Evolutionary conservation across 1,284 basidiomycete genomes (phyloP), one percentile per base, ranked within the genome.

Genomic region (Malassezia vespertilionis): DNA sequence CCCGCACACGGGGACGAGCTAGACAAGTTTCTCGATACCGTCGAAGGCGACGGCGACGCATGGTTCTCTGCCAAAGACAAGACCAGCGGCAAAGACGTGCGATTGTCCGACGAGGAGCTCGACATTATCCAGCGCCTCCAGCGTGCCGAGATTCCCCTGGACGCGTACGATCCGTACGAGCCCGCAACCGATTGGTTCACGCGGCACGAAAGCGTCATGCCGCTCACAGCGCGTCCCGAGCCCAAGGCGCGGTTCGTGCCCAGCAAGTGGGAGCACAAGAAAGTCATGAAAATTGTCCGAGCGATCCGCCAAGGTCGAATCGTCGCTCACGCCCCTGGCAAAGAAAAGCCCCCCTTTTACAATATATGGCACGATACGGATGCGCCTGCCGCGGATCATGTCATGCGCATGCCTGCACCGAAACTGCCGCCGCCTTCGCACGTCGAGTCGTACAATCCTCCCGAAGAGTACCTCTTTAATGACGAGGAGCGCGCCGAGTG

Each of bases 201-300:
- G 6, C 89, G 88, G 26, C 87, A 86, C 70, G 85, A 93, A 68
- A 85, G 90, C 74, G 74, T 83, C 33, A 95, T 88, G 83, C 91
- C 93, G 22, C 74, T 99, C 15, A 86, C 83, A 23, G 81, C 80
- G 31, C 84, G 85, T 14, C 87, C 90, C 1, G 90, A 97, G 72
- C 93, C 93, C 17, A 99, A 99, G 74, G 79, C 87, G 42, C 80
- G 93, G 44, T 99, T 91, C 80, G 80, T 96, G 5, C 87, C 91
- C 11, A 91, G 86, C 75, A 97, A 93, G 77, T 97, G 93, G 93
- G 93, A 97, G 75, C 95, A 96, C 75, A 83, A 95, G 78, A 97
- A 97, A 80, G 80, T 97, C 59, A 95, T 97, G 89, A 99, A 97
- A 79, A 96, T 97, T 60, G 91, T 97, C 53, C 87, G 90, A 43